Evolutionary conservation across 1,284 basidiomycete species (phyloP), one percentile per base, ranked within the genome.

Genomic region (Lignosus rhinocerotis): DNA sequence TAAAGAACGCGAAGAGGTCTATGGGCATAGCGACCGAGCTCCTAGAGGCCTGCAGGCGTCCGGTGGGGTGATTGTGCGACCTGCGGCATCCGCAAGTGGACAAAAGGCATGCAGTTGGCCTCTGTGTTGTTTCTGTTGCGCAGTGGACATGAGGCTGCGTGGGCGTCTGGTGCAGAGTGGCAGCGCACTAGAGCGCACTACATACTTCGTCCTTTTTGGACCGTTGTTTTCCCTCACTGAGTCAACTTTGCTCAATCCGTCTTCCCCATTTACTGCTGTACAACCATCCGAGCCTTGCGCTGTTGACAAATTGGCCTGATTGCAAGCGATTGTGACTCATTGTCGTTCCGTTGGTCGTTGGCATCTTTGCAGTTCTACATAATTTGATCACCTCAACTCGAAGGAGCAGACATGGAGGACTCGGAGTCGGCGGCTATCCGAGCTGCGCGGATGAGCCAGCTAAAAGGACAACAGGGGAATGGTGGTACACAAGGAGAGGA

Each of bases 361-460:
- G n/a, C 36, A 55, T 42, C 34, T 30, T 5, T 39, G 30, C 38
- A 34, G n/a, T n/a, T 34, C 36, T 38, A 14, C 5, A 39, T n/a
- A 39, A 14, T 14, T 5, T n/a, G 5, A 36, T 16, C 11, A 16
- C 14, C 11, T 39, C 33, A n/a, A 19, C 38, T 16, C 39, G 8
- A 2, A 45, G 17, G 11, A 42, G 38, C 45, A 17, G 41, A 49
- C 30, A 64, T 64, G 62, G 75, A 72, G 25, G 76, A 78, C 59
- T 67, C 75, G 38, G 78, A 79, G 66, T 71, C 78, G 52, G 75
- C 75, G 47, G 76, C 77, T 5, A 77, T 79, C 52, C 75, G 77
- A 53, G 77, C 77, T n/a, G 76, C 77, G 21, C 70, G 77, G 48
- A 69, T 76, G 62, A 71, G 67, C 44, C 77, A 79, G 56, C 66